Base-by-base conservation (phyloP, 306 rosid species). In the Nissolia schottii region DNA sequence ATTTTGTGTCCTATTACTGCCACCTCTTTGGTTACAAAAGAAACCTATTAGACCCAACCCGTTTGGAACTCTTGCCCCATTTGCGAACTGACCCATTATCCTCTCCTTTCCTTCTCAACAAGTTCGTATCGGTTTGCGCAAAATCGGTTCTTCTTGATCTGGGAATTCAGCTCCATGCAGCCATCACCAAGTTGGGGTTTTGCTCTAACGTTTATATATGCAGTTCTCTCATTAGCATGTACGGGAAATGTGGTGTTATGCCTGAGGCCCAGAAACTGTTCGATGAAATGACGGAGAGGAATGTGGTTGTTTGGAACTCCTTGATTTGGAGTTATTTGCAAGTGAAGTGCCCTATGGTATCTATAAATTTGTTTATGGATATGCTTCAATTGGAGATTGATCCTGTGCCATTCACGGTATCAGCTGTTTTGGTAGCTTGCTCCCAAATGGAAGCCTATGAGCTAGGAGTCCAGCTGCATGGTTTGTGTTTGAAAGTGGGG, bases 391-490 rank as follows among this genome's bases (percentile, higher is more conserved):
- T 67, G 31, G 89, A 80, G 65, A 48, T 74, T 19, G 70, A 62
- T 43, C 87, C 86, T 1, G 73, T 84, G 23, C 65, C 84, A 15
- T 75, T 75, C 46, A 85, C 75, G 37, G 27, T 85, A 10, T 85
- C 83, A 5, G 67, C 61, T 22, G 82, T 58, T 59, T 55, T 83
- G 73, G 70, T 80, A 56, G 79, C 74, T 64, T 86, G 85, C 56
- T 81, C 84, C 56, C 83, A 55, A 19, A 32, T 83, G 41, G 82
- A 74, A 55, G 67, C 20, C 14, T 61, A 23, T 75, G 63, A 67
- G 51, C 80, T 86, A 60, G 82, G 90, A 34, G 57, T 37, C 71
- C 90, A 86, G 73, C 63, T 80, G 12, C 87, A 83, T 75, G 55
- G 82, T 41, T 55, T 86, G 37, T 75, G 77, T 73, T 53, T 82